A percentile compares a stretch with the other conserved stretches of the same genome.
These are phyloP conservation scores for Hemisphaericaspora nanyangensis DNA, from an alignment of 805 yeast genomes.

Conservation along the genomic window DNA sequence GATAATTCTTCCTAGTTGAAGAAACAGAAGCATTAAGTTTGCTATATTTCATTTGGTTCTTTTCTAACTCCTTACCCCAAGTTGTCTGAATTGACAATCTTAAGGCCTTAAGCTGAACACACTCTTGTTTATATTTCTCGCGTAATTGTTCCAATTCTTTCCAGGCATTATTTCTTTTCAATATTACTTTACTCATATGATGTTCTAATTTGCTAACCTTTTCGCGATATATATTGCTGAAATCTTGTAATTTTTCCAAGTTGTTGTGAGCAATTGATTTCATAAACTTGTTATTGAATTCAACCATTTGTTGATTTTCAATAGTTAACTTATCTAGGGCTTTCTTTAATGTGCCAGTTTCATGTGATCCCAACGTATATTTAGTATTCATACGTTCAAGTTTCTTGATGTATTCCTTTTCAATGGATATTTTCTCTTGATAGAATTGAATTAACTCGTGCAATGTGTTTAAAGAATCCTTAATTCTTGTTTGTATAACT, in stretches of 20 bases:
- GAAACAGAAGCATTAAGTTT: constrained; percentile 42
- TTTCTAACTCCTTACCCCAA: constrained; percentile 70
- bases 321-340: constrained; percentile 55
- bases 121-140: constrained; percentile 53
- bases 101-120: constrained; percentile 54
- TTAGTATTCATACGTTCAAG: constrained; percentile 49
- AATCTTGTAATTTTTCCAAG: constrained; percentile 48
- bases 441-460: constrained; percentile 33
- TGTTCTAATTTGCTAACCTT: constrained; percentile 55
- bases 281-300: constrained; percentile 53
- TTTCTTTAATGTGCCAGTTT: constrained; percentile 54
- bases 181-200: constrained; percentile 52
- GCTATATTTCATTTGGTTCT: constrained; percentile 51
- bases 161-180: constrained; percentile 38
- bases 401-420: constrained; percentile 65
- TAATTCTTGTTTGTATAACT: constrained; percentile 52
- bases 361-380: constrained; percentile 48
- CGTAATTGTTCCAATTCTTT: constrained; percentile 36
- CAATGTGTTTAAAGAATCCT: constrained; percentile 54
- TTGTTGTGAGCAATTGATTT: constrained; percentile 45
- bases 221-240: constrained; percentile 48
- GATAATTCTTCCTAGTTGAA: constrained; percentile 52
- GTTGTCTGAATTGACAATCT: constrained; percentile 62
- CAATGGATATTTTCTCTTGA: constrained; percentile 51
- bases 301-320: constrained; percentile 59